A percentile compares a stretch with the other conserved stretches of the same genome.
Conservation (phyloP, 495 filamentous ascomycete species). For the Darksidea phi region DNA sequence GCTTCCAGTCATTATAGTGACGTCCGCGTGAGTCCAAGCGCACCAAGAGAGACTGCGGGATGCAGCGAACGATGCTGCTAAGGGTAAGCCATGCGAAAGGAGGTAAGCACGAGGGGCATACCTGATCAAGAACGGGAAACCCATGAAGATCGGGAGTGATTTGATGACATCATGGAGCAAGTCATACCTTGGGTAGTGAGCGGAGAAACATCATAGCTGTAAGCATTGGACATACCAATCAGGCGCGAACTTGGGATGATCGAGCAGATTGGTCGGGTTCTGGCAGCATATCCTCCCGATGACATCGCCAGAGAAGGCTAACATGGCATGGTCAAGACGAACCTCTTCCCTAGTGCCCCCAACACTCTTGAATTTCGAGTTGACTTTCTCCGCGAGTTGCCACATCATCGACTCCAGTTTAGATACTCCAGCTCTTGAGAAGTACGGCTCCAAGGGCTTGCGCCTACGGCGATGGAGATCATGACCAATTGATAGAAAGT, state of each 20-base stretch:
- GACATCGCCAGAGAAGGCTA: conserved; percentile 12
- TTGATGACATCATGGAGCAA: neutral
- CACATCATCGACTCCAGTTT: conserved; percentile 40
- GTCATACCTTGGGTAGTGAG: neutral
- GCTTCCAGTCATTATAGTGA: neutral
- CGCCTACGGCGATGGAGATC: conserved; percentile 19
- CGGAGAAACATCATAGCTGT: neutral
- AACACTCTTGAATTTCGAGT: conserved; percentile 37
- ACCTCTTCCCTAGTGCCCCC: conserved; percentile 27
- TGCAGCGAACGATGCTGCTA: too few species aligned
- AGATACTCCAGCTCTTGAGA: conserved; percentile 6
- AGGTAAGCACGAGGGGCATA: too few species aligned
- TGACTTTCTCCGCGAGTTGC: conserved; percentile 46
- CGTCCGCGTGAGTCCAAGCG: neutral
- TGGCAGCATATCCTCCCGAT: conserved; percentile 12
- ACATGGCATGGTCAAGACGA: conserved; percentile 11
- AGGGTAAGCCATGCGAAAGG: too few species aligned
- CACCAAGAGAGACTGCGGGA: neutral
- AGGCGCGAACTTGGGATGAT: conserved; percentile 11
- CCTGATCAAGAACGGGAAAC: neutral
- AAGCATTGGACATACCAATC: conserved; percentile 6
- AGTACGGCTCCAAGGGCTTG: conserved; percentile 25
- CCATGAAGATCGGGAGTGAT: neutral
- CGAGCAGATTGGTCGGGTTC: neutral
- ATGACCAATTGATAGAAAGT: conserved; percentile 14